Percentiles rank a stretch among this genome's conserved stretches.
phyloP scores from a whole-genome alignment of 345 rosid genomes.

The Salix arbutifolia region DNA sequence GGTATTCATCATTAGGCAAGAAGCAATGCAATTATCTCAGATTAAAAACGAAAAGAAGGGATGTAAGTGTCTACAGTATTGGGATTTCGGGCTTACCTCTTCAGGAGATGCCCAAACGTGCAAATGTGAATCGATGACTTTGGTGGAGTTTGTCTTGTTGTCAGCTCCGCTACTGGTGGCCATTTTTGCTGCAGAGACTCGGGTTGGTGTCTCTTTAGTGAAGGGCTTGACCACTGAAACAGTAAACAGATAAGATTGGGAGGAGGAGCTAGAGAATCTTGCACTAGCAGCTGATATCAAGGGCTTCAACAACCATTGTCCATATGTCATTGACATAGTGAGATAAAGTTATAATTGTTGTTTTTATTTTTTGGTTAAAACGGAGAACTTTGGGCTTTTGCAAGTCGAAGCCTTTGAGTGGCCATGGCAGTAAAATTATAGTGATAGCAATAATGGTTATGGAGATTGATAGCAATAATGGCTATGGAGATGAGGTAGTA shows the following conservation, averaged over 20 bases:
- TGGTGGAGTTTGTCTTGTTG: slow-evolving; percentile 23
- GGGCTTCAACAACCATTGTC: slow-evolving; percentile 28
- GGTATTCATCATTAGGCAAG: too few species aligned
- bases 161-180: slow-evolving; percentile 34
- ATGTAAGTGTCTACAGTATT: neutral
- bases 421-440: too few species aligned
- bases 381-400: neutral
- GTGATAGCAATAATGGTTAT: too few species aligned
- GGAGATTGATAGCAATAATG: too few species aligned
- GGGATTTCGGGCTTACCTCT: slow-evolving; percentile 41
- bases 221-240: slow-evolving; percentile 8
- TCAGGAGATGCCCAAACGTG: slow-evolving; percentile 92
- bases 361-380: neutral
- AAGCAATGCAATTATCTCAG: too few species aligned
- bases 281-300: slow-evolving; percentile 8
- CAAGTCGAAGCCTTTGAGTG: too few species aligned
- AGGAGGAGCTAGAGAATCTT: neutral
- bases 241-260: slow-evolving; percentile 5
- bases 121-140: slow-evolving; percentile 78
- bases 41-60: neutral
- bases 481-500: too few species aligned
- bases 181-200: slow-evolving; percentile 43
- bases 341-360: too few species aligned
- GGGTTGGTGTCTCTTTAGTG: slow-evolving; percentile 9
- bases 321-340: slow-evolving; percentile 12